Base-by-base conservation (phyloP, 345 rosid species). In the Citrus unshiu region DNA sequence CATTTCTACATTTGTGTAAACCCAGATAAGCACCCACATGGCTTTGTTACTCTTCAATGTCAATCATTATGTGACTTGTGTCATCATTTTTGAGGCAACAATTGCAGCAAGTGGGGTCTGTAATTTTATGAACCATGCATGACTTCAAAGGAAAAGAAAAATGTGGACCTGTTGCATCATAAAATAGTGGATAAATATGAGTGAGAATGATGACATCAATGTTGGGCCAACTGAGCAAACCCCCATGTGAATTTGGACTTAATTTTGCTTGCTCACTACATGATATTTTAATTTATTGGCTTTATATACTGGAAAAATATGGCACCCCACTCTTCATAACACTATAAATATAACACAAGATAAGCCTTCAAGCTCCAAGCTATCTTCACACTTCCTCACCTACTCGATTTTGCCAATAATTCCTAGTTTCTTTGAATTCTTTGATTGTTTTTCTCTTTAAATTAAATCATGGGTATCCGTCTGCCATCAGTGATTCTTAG, bases 241-340 rank as follows among this genome's bases (percentile, higher is more conserved):
- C 83, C 62, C 83, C 80, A 81, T 72, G 77, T 76, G 83, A 71
- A 10, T 24, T 35, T 69, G 18, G 27, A 10, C 57, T 57, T 56
- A 70, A 51, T 54, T 30, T 7, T 34, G 70, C 46, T 2, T 5
- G 40, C 72, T 63, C 66, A 64, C 71, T 72, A 16, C 37, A 29
- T 46, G 51, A 43, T 43, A 43, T 43, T 10, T 43, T 43, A 10
- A 43, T 43, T 8, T 21, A 24, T 8, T 8, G 30, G 16, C 30
- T 70, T 18, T 34, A 58, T 27, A 4, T 46, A 27, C 22, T 49
- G 14, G 32, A 27, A 68, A 68, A 39, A 40, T n/a, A 68, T 39
- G 54, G 30, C 72, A 39, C 8, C 32, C 22, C 40, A 65, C 43
- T 32, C 43, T 65, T 65, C 24, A 7, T 7, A 34, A 34, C n/a